These are phyloP conservation scores for Thyridium curvatum DNA, from an alignment of 2,329 filamentous ascomycete species.

Conservation along the genomic window DNA sequence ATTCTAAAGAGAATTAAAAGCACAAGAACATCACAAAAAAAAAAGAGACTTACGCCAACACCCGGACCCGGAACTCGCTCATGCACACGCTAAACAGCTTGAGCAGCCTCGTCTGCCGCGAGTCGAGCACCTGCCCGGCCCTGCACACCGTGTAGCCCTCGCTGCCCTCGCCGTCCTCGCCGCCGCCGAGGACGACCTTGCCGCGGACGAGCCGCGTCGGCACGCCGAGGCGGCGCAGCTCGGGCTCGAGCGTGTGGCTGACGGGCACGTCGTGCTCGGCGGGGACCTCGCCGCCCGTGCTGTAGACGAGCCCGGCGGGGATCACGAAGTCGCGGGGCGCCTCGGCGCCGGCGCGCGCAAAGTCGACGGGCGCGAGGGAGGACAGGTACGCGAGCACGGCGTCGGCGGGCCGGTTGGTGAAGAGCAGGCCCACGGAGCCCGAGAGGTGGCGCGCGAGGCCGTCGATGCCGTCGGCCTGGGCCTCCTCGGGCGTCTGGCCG, in stretches of 20 bases:
- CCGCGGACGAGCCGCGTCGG: slow-evolving; percentile 86
- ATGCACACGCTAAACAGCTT: slow-evolving; percentile 91
- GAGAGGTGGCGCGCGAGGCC: slow-evolving; percentile 61
- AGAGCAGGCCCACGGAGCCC: slow-evolving; percentile 84
- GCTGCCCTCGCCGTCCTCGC: slow-evolving; percentile 42
- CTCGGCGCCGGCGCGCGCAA: slow-evolving; percentile 76
- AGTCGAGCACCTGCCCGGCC: slow-evolving; percentile 79
- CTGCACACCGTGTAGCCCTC: slow-evolving; percentile 72
- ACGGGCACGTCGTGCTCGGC: slow-evolving; percentile 78
- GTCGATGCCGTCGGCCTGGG: slow-evolving; percentile 73
- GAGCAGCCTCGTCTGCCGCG: slow-evolving; percentile 83
- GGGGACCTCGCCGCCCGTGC: slow-evolving; percentile 72
- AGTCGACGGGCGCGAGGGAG: slow-evolving; percentile 71
- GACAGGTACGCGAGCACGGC: slow-evolving; percentile 66
- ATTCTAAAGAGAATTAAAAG: not conserved
- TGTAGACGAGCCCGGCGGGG: slow-evolving; percentile 76
- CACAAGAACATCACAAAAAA: too few species aligned
- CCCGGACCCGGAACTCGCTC: slow-evolving; percentile 80
- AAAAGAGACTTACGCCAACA: slow-evolving; percentile 57
- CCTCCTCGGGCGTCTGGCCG: slow-evolving; percentile 69
- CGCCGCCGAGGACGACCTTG: slow-evolving; percentile 66
- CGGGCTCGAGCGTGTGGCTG: slow-evolving; percentile 83
- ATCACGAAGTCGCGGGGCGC: slow-evolving; percentile 73
- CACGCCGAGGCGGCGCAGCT: slow-evolving; percentile 81
- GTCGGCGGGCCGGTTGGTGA: slow-evolving; percentile 71